Percentiles rank a stretch among this genome's conserved stretches.
These are phyloP conservation scores for Sphenostylis stenocarpa DNA, from an alignment of 306 rosid genomes.

Conservation along the genomic window DNA sequence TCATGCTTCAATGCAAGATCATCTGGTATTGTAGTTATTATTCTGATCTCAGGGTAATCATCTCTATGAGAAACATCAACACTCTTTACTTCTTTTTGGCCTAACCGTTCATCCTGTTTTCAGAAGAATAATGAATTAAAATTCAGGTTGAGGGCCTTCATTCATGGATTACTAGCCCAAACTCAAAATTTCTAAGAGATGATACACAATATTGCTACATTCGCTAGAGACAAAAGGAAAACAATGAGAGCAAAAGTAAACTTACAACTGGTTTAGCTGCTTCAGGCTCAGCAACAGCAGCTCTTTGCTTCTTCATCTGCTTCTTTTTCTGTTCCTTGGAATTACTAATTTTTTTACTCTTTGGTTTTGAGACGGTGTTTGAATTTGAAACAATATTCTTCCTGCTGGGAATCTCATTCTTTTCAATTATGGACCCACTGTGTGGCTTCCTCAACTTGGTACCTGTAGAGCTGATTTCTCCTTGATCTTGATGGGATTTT, in stretches of 20 bases:
- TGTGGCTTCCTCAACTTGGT: slow-evolving; percentile 52
- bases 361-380: slow-evolving; percentile 37
- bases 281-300: slow-evolving; percentile 38
- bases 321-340: slow-evolving; percentile 44
- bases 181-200: background rate
- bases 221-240: background rate
- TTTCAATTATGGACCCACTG: slow-evolving; percentile 38
- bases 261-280: slow-evolving; percentile 54
- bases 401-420: slow-evolving; percentile 39
- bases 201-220: background rate
- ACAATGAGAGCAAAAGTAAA: slow-evolving; percentile 4
- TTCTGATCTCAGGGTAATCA: slow-evolving; percentile 39
- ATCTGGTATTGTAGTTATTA: slow-evolving; percentile 28
- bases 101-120: slow-evolving; percentile 53
- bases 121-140: slow-evolving; percentile 34
- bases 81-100: slow-evolving; percentile 38
- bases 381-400: slow-evolving; percentile 36
- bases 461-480: slow-evolving; percentile 38
- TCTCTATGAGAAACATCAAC: slow-evolving; percentile 38
- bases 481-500: slow-evolving; percentile 59
- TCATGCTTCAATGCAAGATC: slow-evolving; percentile 35
- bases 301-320: slow-evolving; percentile 50
- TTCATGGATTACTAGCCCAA: slow-evolving; percentile 3
- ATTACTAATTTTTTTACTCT: slow-evolving; percentile 27
- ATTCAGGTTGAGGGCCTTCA: slow-evolving; percentile 24